A percentile compares a stretch with the other conserved stretches of the same genome.
phyloP scores from a whole-genome alignment of 768 basidiomycete species.

The Ramaria sp. region DNA sequence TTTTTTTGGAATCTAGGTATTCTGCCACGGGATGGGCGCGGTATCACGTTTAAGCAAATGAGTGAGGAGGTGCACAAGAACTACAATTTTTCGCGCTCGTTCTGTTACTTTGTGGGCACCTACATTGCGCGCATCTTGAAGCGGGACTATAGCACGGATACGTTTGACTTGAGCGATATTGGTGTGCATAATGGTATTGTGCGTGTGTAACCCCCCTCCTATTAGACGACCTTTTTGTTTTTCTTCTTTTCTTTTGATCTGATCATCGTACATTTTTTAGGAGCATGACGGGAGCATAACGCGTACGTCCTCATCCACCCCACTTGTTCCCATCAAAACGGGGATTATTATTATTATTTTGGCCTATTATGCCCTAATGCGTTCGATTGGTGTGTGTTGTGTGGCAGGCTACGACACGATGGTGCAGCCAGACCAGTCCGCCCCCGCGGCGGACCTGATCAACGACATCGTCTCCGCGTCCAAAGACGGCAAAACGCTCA shows the following conservation, averaged over 20 bases:
- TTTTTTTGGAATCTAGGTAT: too few species aligned
- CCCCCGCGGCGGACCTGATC: slow-evolving; percentile 34
- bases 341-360: too few species aligned
- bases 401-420: slow-evolving; percentile 48
- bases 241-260: not conserved
- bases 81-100: slow-evolving; percentile 61
- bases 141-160: slow-evolving; percentile 43
- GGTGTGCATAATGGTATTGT: slow-evolving; percentile 64
- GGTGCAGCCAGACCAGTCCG: slow-evolving; percentile 40
- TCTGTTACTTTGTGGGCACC: slow-evolving; percentile 57
- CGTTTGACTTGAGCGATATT: slow-evolving; percentile 55
- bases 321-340: not conserved
- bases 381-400: too few species aligned
- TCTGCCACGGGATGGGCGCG: slow-evolving; percentile 52
- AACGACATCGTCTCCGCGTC: slow-evolving; percentile 40
- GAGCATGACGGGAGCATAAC: slow-evolving; percentile 13
- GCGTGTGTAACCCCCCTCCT: too few species aligned
- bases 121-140: slow-evolving; percentile 47
- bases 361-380: too few species aligned
- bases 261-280: not conserved
- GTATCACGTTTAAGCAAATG: slow-evolving; percentile 50
- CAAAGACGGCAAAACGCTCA: slow-evolving; percentile 49
- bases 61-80: not conserved
- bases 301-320: not conserved
- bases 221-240: not conserved